A percentile compares a stretch with the other conserved stretches of the same genome.
phyloP scores from a whole-genome alignment of 2,329 filamentous ascomycete species.

The Sclerotinia nivalis region DNA sequence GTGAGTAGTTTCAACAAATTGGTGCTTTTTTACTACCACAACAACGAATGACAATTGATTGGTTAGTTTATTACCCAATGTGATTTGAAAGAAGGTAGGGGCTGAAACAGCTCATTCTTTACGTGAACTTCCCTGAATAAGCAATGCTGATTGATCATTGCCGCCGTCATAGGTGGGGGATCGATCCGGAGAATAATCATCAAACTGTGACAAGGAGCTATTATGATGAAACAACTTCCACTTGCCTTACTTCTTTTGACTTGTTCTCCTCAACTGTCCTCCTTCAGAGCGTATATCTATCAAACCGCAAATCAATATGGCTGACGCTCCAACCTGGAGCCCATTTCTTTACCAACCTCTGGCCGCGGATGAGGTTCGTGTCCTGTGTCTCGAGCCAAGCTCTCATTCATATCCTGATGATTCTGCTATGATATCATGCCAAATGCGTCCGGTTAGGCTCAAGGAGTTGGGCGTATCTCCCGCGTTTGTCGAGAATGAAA shows the following conservation, averaged over 20 bases:
- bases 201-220: background rate
- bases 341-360: slow-evolving; percentile 8
- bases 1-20: background rate
- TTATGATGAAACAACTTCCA: background rate
- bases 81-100: background rate
- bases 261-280: rapidly evolving
- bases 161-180: background rate
- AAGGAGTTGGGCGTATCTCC: background rate
- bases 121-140: background rate
- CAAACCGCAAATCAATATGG: background rate
- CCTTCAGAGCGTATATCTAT: rapidly evolving
- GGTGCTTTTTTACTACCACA: too few relatives aligned
- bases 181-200: background rate
- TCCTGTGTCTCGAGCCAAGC: slow-evolving; percentile 14
- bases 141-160: background rate
- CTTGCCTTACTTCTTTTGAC: background rate
- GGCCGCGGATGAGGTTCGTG: background rate
- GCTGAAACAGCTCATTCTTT: background rate
- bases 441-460: slow-evolving; percentile 12
- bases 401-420: slow-evolving; percentile 8
- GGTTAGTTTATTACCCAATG: background rate
- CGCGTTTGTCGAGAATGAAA: background rate
- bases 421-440: slow-evolving; percentile 9
- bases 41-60: background rate
- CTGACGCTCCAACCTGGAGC: background rate